Percentiles rank a stretch among this genome's conserved stretches.
phyloP scores from a whole-genome alignment of 2,329 filamentous ascomycete species.

The Escovopsis sp. region DNA sequence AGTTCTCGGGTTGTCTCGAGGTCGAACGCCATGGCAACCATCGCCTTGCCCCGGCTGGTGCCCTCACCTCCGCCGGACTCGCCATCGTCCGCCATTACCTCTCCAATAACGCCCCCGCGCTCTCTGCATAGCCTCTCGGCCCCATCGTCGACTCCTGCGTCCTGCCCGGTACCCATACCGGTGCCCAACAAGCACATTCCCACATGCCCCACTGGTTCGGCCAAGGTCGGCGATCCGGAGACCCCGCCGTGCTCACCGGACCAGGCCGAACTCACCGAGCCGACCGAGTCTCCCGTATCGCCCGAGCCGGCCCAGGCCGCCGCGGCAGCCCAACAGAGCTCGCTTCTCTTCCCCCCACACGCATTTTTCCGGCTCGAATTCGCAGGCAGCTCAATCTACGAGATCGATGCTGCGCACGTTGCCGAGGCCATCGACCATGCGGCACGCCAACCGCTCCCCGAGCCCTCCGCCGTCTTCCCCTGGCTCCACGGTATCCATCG shows the following conservation, averaged over 20 bases:
- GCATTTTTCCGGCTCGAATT: slow-evolving; percentile 38
- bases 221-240: slow-evolving; percentile 34
- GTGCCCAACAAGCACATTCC: slow-evolving; percentile 78
- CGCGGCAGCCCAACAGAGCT: slow-evolving; percentile 41
- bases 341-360: slow-evolving; percentile 62
- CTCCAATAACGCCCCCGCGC: slow-evolving; percentile 24
- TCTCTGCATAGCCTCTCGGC: slow-evolving; percentile 20
- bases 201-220: slow-evolving; percentile 71
- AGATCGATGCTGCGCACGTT: slow-evolving; percentile 54
- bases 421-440: slow-evolving; percentile 60
- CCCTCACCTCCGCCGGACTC: slow-evolving; percentile 29
- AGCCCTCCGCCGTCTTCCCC: slow-evolving; percentile 77
- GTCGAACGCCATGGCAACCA: slow-evolving; percentile 32
- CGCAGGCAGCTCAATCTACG: slow-evolving; percentile 49
- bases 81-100: slow-evolving; percentile 26
- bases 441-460: slow-evolving; percentile 67
- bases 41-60: slow-evolving; percentile 36
- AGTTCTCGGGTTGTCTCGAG: neutral
- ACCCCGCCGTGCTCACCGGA: slow-evolving; percentile 54
- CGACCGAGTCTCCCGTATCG: too few relatives aligned
- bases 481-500: slow-evolving; percentile 92
- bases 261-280: slow-evolving; percentile 19
- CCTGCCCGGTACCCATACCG: slow-evolving; percentile 30
- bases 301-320: slow-evolving; percentile 41
- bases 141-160: slow-evolving; percentile 8